These are phyloP conservation scores for Phoenix roebelenii DNA, from an alignment of 176 grass and related monocot species.

Conservation along the genomic window DNA sequence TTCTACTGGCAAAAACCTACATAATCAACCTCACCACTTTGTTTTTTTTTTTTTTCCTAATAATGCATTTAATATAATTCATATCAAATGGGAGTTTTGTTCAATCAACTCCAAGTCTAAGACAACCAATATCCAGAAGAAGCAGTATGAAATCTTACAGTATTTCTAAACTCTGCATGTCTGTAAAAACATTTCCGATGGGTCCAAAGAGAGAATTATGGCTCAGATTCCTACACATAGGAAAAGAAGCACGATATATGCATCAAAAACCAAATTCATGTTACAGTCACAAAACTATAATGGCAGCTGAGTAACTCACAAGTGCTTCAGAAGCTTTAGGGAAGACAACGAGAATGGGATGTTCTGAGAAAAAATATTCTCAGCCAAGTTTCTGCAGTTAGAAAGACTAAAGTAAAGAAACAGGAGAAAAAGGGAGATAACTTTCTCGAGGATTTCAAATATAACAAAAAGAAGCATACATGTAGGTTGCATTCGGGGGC, in stretches of 20 bases:
- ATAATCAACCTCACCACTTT: no score
- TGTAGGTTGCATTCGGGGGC: conserved; percentile 59
- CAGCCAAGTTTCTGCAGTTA: conserved; percentile 56
- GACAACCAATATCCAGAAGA: no score
- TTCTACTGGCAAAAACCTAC: no score
- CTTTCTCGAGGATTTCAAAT: no score
- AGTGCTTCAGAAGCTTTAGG: conserved; percentile 55
- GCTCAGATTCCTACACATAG: conserved; percentile 64
- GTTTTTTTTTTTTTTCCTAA: no score
- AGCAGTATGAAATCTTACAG: conserved; percentile 33
- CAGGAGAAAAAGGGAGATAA: no score
- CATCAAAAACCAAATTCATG: conserved; percentile 7
- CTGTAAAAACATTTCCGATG: conserved; percentile 62
- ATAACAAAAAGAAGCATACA: conserved; percentile 23
- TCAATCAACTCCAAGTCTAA: no score
- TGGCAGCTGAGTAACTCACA: conserved; percentile 43
- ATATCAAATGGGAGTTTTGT: no score
- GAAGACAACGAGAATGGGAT: conserved; percentile 57
- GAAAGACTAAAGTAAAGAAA: not conserved
- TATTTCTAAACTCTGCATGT: conserved; percentile 53
- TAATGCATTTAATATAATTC: no score
- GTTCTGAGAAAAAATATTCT: conserved; percentile 51
- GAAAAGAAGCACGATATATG: conserved; percentile 1
- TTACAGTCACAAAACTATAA: not conserved
- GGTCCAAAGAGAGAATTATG: conserved; percentile 59